phyloP scores from a whole-genome alignment of 352 stramenopile genomes.

The Pythium aristosporum region DNA sequence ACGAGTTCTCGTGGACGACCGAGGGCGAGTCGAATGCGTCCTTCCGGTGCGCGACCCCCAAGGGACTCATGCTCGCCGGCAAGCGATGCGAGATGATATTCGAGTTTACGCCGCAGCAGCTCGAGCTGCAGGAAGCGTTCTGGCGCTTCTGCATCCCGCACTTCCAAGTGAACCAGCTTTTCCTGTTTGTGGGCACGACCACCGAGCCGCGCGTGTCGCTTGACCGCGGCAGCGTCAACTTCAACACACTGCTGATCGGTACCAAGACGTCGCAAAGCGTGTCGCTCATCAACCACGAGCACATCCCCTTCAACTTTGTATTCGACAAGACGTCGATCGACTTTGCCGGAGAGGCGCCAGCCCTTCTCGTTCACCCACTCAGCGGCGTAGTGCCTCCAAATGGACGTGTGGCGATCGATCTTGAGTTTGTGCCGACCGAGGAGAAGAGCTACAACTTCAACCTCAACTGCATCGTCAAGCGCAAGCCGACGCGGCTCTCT shows the following conservation, averaged over 20 bases:
- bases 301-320: conserved; percentile 94
- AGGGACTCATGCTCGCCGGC: conserved; percentile 90
- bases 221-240: conserved; percentile 90
- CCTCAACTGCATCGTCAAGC: conserved; percentile 88
- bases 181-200: conserved; percentile 92
- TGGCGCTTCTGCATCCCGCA: conserved; percentile 90
- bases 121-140: conserved; percentile 90
- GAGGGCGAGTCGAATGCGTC: conserved; percentile 69
- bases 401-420: conserved; percentile 70
- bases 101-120: conserved; percentile 92
- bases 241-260: conserved; percentile 90
- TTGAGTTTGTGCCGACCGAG: conserved; percentile 90
- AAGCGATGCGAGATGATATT: conserved; percentile 96
- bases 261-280: conserved; percentile 86
- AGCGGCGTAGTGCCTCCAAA: conserved; percentile 90
- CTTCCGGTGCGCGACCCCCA: conserved; percentile 90
- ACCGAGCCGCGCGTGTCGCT: conserved; percentile 88
- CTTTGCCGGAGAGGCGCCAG: conserved; percentile 71
- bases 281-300: conserved; percentile 89
- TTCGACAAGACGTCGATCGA: conserved; percentile 90
- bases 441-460: conserved; percentile 95
- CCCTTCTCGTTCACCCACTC: conserved; percentile 84
- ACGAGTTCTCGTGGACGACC: conserved; percentile 92
- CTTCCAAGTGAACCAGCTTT: conserved; percentile 89
- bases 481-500: conserved; percentile 89